These are phyloP conservation scores for Filobasidium floriforme DNA, from an alignment of 768 basidiomycete species.

Conservation along the genomic window DNA sequence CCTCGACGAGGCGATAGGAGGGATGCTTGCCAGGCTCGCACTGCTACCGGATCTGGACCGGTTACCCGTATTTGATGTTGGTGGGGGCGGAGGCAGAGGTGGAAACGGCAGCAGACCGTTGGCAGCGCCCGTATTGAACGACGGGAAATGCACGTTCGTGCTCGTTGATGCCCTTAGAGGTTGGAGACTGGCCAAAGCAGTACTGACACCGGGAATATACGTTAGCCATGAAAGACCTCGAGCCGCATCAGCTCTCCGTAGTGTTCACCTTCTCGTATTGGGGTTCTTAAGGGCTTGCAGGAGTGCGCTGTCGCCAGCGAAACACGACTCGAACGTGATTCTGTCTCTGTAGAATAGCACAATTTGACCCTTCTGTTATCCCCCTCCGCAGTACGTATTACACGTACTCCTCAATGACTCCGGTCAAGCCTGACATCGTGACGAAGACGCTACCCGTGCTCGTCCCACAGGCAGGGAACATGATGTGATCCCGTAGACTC, in stretches of 20 bases:
- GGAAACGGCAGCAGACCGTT: slow-evolving; percentile 9
- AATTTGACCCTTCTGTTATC: neutral
- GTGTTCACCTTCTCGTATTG: slow-evolving; percentile 21
- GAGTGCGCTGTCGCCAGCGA: slow-evolving; percentile 13
- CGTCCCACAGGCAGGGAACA: slow-evolving; percentile 56
- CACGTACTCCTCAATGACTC: slow-evolving; percentile 58
- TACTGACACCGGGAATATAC: neutral
- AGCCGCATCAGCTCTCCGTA: neutral
- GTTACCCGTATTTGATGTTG: slow-evolving; percentile 10
- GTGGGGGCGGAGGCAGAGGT: slow-evolving; percentile 9
- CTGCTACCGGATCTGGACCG: slow-evolving; percentile 18
- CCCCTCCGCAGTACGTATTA: neutral
- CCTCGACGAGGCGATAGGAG: slow-evolving; percentile 47
- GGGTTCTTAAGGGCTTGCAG: slow-evolving; percentile 32
- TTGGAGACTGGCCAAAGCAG: slow-evolving; percentile 33
- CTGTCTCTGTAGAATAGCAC: neutral
- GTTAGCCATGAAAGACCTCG: neutral
- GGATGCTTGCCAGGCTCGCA: slow-evolving; percentile 18
- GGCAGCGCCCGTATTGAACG: slow-evolving; percentile 26
- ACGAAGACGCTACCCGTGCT: slow-evolving; percentile 52
- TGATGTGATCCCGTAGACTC: slow-evolving; percentile 74
- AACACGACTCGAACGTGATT: slow-evolving; percentile 11
- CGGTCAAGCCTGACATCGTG: slow-evolving; percentile 76
- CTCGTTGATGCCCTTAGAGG: slow-evolving; percentile 24
- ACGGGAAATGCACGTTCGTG: slow-evolving; percentile 46